Evolutionary conservation across 768 basidiomycete genomes (phyloP), one percentile per base, ranked within the genome.

Genomic region (Suillus cothurnatus): DNA sequence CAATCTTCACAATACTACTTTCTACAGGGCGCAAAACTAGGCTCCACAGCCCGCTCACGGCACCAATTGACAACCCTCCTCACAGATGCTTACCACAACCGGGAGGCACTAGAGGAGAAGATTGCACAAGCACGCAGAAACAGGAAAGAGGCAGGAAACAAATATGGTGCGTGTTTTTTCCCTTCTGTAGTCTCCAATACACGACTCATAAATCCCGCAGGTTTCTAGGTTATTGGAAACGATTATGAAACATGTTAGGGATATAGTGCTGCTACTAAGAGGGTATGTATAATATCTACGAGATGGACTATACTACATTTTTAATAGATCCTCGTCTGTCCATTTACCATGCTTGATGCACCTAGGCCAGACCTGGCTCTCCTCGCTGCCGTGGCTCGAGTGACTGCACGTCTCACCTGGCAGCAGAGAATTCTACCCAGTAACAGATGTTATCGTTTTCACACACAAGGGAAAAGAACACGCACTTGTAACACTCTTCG

Each of bases 121-220:
- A 93, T 95, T 68, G 93, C 94, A 0, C 88, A 93, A 75, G 93
- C 89, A 2, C 83, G 88, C 67, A 81, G 91, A 66, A 95, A 95
- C 71, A 83, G 93, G 67, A 95, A 95, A 74, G 92, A 94, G 72
- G 93, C 94, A 0, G 94, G 94, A 12, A 94, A 93, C 77, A 95
- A 95, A 83, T 95, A 95, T 70, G 94, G 94, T 90, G 70, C 66
- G 84, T 78, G n/a, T 34, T 12, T 56, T 38, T 1, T 9, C 3
- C n/a, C 9, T 15, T 3, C 4, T 7, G 26, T 14, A 21, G 2
- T 21, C 19, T 41, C 12, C 21, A 3, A 21, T 8, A 4, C 1
- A 8, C n/a, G 12, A 28, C 39, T 64, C 6, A 67, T 26, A 28
- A 11, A 14, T 11, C 9, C 31, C 61, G 5, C 47, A 75, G 75